Conservation (phyloP, 2,329 filamentous ascomycete species). For the Exophiala dermatitidis region DNA sequence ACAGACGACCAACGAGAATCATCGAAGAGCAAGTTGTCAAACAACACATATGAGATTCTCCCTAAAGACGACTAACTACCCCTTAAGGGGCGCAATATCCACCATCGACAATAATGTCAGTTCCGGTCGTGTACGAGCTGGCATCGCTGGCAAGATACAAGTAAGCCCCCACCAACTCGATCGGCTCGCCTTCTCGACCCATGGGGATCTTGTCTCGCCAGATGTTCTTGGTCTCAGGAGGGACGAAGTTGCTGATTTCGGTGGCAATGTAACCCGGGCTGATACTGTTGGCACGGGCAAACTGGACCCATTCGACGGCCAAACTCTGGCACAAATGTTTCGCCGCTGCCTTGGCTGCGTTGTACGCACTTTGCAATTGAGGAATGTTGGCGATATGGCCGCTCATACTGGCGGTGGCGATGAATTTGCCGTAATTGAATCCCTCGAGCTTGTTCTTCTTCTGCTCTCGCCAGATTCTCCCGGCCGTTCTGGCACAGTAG, state of each 20-base stretch:
- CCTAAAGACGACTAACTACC: no score
- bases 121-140: constrained; percentile 71
- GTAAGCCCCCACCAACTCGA: constrained; percentile 76
- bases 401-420: constrained; percentile 71
- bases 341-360: constrained; percentile 59
- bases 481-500: constrained; percentile 67
- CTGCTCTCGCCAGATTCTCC: constrained; percentile 62
- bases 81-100: constrained; percentile 54
- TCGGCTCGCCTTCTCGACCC: constrained; percentile 63
- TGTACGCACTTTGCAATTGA: constrained; percentile 68
- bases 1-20: background rate
- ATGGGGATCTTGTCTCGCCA: constrained; percentile 77
- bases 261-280: constrained; percentile 64
- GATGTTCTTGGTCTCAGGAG: constrained; percentile 59
- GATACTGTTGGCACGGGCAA: constrained; percentile 61
- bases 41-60: no score
- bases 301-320: constrained; percentile 63
- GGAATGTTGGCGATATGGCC: constrained; percentile 72
- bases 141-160: constrained; percentile 76
- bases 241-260: constrained; percentile 57
- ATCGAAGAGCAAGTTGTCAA: background rate
- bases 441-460: constrained; percentile 57
- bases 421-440: constrained; percentile 61
- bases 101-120: constrained; percentile 68
- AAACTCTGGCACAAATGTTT: constrained; percentile 58